Evolutionary conservation across 2,329 filamentous ascomycete species (phyloP), one percentile per base, ranked within the genome.

Genomic region (Coleophoma eucalyptorum): DNA sequence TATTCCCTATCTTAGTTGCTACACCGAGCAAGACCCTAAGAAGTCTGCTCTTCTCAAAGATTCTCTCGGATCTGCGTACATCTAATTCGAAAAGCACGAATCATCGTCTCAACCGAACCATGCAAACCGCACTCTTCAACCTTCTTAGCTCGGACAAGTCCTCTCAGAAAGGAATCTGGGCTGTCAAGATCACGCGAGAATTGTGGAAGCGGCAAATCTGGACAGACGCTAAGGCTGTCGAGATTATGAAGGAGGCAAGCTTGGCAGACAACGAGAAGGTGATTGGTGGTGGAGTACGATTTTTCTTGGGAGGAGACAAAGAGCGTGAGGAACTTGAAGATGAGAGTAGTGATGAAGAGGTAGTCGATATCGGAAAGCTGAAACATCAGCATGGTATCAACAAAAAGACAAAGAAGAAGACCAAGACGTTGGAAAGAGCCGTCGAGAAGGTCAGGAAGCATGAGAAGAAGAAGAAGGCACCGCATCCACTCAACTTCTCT

Each of bases 141-240:
- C 78, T 97, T 20, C 82, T 97, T 42, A 90, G 89, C 15, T 89
- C 88, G 3, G 93, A 99, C 67, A 84, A 88, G 40, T 78, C 87
- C 8, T 95, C 91, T 1, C 79, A 89, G 1, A 94, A 96, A 64
- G 90, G 89, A 4, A 78, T 99, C 46, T 99, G 94, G 94, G 91
- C 94, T 3, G 90, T 97, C 54, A 97, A 97, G 70, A 81, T 99
- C 57, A 96, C 92, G 4, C 81, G 93, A 55, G 94, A 99, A 73
- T 76, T 99, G 64, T 99, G 94, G 94, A 96, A 92, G 71, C 82
- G 93, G 43, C 92, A 97, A 62, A 86, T 97, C 56, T 99, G 94
- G 94, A 90, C 89, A 10, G 94, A 99, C 63, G 83, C 91, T 2
- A 94, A 92, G 67, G 86, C 93, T 0, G 94, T 97, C n/a, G 91